Percentiles rank a stretch among this genome's conserved stretches.
Conservation (phyloP, 768 basidiomycete genomes). For the Collybia mongolica region DNA sequence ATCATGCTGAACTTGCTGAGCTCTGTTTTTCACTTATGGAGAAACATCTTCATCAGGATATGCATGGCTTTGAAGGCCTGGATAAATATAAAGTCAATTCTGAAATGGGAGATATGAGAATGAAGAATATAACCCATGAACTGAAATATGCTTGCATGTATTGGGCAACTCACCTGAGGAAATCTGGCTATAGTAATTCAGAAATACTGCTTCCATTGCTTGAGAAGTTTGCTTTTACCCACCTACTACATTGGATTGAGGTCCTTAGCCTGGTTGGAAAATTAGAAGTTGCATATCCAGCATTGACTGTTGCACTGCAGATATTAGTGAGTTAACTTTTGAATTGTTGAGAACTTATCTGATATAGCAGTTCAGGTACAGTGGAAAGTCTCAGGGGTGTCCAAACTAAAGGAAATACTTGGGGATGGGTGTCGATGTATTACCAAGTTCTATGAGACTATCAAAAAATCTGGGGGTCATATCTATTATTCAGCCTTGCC, state of each 20-base stretch:
- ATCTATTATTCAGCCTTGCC: too few species aligned
- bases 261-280: background rate
- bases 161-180: conserved; percentile 12
- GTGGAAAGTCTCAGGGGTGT: too few species aligned
- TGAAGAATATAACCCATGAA: background rate
- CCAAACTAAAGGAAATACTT: too few species aligned
- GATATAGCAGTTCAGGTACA: too few species aligned
- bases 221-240: background rate
- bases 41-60: conserved; percentile 3
- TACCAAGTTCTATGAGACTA: too few species aligned
- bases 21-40: conserved; percentile 8
- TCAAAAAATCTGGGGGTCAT: too few species aligned
- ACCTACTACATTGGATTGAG: background rate
- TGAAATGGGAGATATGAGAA: background rate
- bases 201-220: background rate
- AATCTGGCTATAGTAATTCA: background rate
- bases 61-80: conserved; percentile 1
- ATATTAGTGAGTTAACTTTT: too few species aligned
- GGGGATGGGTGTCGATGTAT: too few species aligned
- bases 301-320: background rate
- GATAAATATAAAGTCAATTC: background rate
- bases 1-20: conserved; percentile 6
- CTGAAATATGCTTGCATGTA: conserved; percentile 13
- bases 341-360: too few species aligned
- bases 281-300: background rate